Base-by-base conservation (phyloP, 805 yeast species). In the Starmerella floricola region DNA sequence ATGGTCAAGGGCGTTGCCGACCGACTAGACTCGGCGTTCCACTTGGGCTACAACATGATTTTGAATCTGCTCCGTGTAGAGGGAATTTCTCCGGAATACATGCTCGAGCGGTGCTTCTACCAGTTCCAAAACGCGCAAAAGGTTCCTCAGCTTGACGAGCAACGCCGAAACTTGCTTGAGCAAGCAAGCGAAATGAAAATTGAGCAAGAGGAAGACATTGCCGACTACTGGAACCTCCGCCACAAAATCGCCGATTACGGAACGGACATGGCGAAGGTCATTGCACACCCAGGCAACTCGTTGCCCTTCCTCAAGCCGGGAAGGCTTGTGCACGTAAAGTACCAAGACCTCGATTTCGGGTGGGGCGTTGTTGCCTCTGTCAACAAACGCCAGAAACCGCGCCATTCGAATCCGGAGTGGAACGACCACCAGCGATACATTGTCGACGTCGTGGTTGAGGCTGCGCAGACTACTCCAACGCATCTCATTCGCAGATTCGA, bases 1-100 rank as follows among this genome's bases (percentile, higher is more conserved):
- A 91, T 91, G 99, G 98, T 91, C 18, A 88, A 88, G 62, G 99
- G 99, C 58, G 95, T 86, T 58, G 96, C 98, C 26, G 99, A 91
- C 64, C 71, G 98, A 53, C 71, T 91, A 45, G 97, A 91, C 58
- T 88, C 97, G 17, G 97, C 98, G 0, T 91, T 91, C 72, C 98
- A 91, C 60, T 67, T 91, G 48, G 96, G 97, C 19, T 91, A 91
- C 63, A 91, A 91, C 60, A 91, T 91, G 99, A 84, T 87, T 55
- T 39, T 91, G 62, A 91, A 91, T 61, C 69, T 91, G 61, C 76
- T 91, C 80, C 76, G 98, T 58, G 98, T 91, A 13, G 98, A 91
- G 64, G 98, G 98, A 46, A 84, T 91, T 42, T 86, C 97, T 1
- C 97, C 99, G 0, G 98, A 91, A 60, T 91, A 81, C 50, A 87